A percentile compares a stretch with the other conserved stretches of the same genome.
Conservation (phyloP, 352 stramenopile genomes). For the Phytophthora litchii region DNA sequence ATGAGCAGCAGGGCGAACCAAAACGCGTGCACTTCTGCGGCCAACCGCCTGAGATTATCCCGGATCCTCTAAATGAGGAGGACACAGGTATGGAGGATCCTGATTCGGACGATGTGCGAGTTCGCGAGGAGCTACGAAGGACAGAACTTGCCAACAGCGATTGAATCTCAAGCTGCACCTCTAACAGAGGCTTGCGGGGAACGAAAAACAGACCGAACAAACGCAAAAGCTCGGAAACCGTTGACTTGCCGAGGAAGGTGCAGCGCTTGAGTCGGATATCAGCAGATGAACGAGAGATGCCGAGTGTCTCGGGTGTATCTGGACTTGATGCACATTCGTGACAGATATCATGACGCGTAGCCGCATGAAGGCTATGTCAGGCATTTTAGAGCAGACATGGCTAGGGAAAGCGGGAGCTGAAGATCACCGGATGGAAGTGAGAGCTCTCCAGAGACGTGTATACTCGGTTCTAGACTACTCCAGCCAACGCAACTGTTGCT, state of each 20-base stretch:
- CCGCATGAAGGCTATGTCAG: conserved; percentile 23
- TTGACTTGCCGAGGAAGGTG: conserved; percentile 17
- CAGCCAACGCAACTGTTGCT: conserved; percentile 5
- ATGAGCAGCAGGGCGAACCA: conserved; percentile 42
- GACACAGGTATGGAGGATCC: conserved; percentile 20
- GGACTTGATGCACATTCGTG: conserved; percentile 1
- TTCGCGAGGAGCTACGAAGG: conserved; percentile 31
- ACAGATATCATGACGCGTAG: conserved; percentile 7
- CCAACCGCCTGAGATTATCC: conserved; percentile 52
- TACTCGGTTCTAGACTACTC: conserved; percentile 2
- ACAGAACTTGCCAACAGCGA: conserved; percentile 39
- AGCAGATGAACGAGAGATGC: conserved; percentile 8
- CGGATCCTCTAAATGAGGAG: conserved; percentile 20
- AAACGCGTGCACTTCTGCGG: conserved; percentile 62
- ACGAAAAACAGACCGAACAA: conserved; percentile 16
- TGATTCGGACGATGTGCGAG: conserved; percentile 22
- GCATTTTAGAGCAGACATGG: conserved; percentile 7
- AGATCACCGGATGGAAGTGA: conserved; percentile 39
- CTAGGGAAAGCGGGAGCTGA: conserved; percentile 13
- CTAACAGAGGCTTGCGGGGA: conserved; percentile 14
- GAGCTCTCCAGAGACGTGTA: conserved; percentile 2
- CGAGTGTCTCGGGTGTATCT: conserved; percentile 4
- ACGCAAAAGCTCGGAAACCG: conserved; percentile 13
- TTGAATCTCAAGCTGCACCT: conserved; percentile 23
- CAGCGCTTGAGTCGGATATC: conserved; percentile 10